Conservation (phyloP, 352 stramenopile genomes). For the Pythium rishiriense region DNA sequence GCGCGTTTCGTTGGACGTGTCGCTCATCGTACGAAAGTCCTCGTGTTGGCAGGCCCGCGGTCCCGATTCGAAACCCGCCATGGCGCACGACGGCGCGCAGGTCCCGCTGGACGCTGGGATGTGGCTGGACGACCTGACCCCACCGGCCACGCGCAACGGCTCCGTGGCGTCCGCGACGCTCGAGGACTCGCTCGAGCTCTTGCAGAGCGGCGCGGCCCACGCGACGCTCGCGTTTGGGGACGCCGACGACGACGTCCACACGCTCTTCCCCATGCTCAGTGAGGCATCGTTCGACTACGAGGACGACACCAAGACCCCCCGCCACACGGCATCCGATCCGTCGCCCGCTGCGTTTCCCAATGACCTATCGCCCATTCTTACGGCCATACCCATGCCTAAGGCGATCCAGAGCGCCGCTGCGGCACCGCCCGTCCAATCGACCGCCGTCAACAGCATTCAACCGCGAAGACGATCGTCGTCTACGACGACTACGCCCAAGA, state of each 20-base stretch:
- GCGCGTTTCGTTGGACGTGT: neutral
- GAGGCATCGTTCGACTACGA: conserved; percentile 42
- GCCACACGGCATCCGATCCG: conserved; percentile 8
- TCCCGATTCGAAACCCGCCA: neutral
- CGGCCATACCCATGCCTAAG: conserved; percentile 31
- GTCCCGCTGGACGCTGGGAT: conserved; percentile 23
- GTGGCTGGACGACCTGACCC: conserved; percentile 28
- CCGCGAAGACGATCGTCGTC: neutral
- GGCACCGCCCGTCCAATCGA: neutral
- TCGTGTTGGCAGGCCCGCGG: too few relatives aligned
- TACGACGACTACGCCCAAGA: neutral
- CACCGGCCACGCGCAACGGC: neutral
- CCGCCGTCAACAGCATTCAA: neutral
- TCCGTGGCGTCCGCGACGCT: conserved; percentile 30
- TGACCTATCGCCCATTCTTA: conserved; percentile 61
- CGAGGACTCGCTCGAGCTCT: conserved; percentile 47
- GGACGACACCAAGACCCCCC: conserved; percentile 10
- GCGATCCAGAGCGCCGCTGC: neutral
- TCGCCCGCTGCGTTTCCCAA: conserved; percentile 32
- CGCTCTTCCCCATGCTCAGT: conserved; percentile 34
- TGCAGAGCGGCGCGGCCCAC: conserved; percentile 32
- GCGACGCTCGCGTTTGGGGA: conserved; percentile 30
- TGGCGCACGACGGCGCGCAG: conserved; percentile 13
- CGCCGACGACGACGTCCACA: conserved; percentile 27
- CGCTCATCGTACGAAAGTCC: neutral